Conservation (phyloP, 331 rosid species). For the Ulmus americana region DNA sequence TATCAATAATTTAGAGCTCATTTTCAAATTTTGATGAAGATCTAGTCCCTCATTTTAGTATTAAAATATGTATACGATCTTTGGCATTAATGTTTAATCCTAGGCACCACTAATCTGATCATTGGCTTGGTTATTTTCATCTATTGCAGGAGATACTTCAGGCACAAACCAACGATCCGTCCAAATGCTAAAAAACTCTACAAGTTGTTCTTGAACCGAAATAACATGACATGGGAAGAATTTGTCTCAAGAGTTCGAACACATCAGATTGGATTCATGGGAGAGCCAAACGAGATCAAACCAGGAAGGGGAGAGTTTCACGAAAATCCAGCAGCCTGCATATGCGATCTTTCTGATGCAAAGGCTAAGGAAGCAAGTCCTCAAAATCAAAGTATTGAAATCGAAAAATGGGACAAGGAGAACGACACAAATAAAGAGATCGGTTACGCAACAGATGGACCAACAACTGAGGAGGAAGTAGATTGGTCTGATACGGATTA, state of each 20-base stretch:
- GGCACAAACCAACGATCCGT: conserved; percentile 84
- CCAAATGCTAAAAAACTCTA: conserved; percentile 71
- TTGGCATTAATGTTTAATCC: not conserved
- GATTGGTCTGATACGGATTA: conserved; percentile 46
- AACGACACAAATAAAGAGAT: conserved; percentile 23
- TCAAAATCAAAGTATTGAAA: conserved; percentile 21
- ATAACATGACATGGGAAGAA: conserved; percentile 66
- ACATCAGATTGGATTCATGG: conserved; percentile 73
- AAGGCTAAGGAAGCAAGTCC: conserved; percentile 17
- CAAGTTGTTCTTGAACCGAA: conserved; percentile 40
- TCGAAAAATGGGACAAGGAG: conserved; percentile 16
- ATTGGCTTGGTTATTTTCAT: conserved; percentile 5
- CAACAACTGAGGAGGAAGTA: conserved; percentile 40
- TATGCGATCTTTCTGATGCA: conserved; percentile 41
- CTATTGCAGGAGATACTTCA: conserved; percentile 70
- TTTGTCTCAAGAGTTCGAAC: conserved; percentile 58
- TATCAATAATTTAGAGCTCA: conserved; percentile 3
- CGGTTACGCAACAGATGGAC: conserved; percentile 30
- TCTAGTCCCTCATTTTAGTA: not conserved
- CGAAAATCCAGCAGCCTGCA: conserved; percentile 79
- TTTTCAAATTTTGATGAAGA: conserved; percentile 1
- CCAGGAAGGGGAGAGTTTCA: conserved; percentile 71
- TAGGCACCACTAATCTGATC: not conserved
- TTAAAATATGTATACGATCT: not conserved
- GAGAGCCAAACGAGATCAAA: conserved; percentile 73